Evolutionary conservation across 805 yeast species (phyloP).

Genomic region (Lipomyces sp.): DNA sequence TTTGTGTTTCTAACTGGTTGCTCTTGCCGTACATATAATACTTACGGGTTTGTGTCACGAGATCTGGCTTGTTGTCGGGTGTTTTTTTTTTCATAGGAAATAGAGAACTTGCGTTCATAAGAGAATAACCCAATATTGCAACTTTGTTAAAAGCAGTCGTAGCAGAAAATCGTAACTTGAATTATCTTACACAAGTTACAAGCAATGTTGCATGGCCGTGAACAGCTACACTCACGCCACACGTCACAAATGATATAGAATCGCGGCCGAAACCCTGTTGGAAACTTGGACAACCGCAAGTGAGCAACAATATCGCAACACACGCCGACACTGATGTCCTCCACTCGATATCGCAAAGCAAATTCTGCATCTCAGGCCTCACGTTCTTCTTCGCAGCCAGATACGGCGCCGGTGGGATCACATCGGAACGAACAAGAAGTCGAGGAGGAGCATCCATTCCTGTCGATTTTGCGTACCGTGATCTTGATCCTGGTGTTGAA

Average conservation of each 20-base stretch:
- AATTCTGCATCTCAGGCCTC: not conserved
- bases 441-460: not conserved
- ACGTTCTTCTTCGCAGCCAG: not conserved
- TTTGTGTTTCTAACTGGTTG: not conserved
- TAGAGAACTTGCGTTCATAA: not conserved
- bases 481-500: conserved; percentile 50
- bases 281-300: not conserved
- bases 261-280: too few species aligned
- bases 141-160: not conserved
- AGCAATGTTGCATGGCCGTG: too few species aligned
- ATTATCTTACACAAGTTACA: too few species aligned
- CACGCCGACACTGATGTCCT: not conserved
- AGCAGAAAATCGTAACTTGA: too few species aligned
- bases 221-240: too few species aligned
- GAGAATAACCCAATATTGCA: not conserved
- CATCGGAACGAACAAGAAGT: not conserved
- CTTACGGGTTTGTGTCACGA: not conserved
- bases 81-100: not conserved
- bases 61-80: not conserved
- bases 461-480: conserved; percentile 6
- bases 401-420: not conserved
- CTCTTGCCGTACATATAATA: not conserved
- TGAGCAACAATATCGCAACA: not conserved
- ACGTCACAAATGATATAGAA: too few species aligned
- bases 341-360: not conserved